Evolutionary conservation across 179 eudicot species (phyloP).

Genomic region (Actinidia arguta): DNA sequence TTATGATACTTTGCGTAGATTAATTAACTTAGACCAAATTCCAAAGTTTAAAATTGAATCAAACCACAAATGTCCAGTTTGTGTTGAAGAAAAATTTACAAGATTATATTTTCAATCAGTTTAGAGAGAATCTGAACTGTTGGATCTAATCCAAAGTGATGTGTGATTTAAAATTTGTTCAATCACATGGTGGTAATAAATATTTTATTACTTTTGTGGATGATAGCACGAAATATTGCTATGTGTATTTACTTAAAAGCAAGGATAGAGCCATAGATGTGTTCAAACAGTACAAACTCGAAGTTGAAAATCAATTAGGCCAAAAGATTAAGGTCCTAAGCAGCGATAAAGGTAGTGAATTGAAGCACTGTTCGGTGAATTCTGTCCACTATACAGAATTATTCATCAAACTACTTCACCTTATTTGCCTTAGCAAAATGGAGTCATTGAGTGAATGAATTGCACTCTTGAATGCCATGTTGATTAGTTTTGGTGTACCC

Average conservation of each 20-base stretch:
- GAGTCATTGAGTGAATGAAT: too few species aligned
- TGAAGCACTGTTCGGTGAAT: background rate
- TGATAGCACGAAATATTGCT: background rate
- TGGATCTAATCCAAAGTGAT: background rate
- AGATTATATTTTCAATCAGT: background rate
- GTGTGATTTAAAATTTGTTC: background rate
- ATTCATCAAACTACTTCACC: too few species aligned
- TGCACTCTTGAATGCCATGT: too few species aligned
- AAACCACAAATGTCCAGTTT: background rate
- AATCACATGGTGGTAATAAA: background rate
- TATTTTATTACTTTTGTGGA: background rate
- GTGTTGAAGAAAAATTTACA: background rate
- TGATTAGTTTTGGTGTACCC: too few species aligned
- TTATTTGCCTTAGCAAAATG: too few species aligned
- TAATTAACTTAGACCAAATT: background rate
- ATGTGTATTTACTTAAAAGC: slow-evolving; percentile 10
- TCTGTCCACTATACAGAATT: too few species aligned
- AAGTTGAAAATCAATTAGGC: slow-evolving; percentile 21
- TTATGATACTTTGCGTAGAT: background rate
- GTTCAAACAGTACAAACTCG: slow-evolving; percentile 1
- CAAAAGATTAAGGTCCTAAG: background rate
- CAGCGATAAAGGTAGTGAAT: background rate
- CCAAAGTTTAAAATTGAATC: background rate
- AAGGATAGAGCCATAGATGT: background rate
- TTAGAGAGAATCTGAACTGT: background rate